Evolutionary conservation across 495 filamentous ascomycete genomes (phyloP), one percentile per base, ranked within the genome.

Genomic region (Cudoniella acicularis): DNA sequence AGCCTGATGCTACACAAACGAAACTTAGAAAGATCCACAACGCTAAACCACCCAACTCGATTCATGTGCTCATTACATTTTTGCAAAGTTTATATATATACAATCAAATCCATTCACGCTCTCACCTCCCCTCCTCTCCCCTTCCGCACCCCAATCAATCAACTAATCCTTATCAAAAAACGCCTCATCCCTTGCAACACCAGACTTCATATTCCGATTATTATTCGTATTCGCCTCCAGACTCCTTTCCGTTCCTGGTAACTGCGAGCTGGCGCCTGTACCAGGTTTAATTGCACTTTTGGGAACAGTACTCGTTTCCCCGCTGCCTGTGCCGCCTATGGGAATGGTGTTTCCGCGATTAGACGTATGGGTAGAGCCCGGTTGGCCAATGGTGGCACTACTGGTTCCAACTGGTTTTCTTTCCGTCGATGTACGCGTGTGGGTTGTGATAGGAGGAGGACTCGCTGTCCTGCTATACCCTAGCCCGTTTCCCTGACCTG

Each of bases 141-240:
- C n/a, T n/a, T n/a, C n/a, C n/a, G n/a, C n/a, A n/a, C n/a, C n/a
- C n/a, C n/a, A n/a, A n/a, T n/a, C n/a, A 13, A 36, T 6, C 30
- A 36, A 4, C 30, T 36, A 20, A 57, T 22, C 24, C n/a, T 47
- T 47, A 21, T 54, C 50, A 10, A 52, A 64, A 23, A 56, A 52
- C 8, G 42, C 36, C 22, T 47, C 49, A 10, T 53, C 49, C 18
- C 18, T 17, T 10, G 42, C 11, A 24, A 20, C 22, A 54, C 10
- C 43, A 41, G n/a, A n/a, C n/a, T 53, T 48, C 21, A 49, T 49
- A 23, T 60, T 54, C 43, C 48, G 22, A 40, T 60, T 60, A n/a
- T 41, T 48, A 13, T 41, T 22, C 43, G 42, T 60, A 21, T 60
- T 60, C 10, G 25, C 16, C 42, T 40, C 49, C 10, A 47, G 41